These are phyloP conservation scores for Globisporangium spinosum DNA, from an alignment of 352 stramenopile species.

Conservation along the genomic window DNA sequence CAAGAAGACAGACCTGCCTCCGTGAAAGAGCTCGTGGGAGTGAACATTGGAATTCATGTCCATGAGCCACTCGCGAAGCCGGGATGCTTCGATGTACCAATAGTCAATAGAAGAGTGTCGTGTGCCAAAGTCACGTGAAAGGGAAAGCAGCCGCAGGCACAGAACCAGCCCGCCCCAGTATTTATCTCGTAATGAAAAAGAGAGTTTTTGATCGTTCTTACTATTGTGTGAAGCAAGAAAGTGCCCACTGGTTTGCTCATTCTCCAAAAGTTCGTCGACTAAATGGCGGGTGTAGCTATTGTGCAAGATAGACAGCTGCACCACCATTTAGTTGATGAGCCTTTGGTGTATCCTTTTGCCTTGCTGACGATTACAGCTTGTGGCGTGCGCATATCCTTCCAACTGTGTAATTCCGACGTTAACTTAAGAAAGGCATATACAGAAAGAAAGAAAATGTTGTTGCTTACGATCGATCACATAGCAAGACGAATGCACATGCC, in stretches of 20 bases:
- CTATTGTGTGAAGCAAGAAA: neutral
- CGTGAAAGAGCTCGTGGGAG: neutral
- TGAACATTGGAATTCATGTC: constrained; percentile 21
- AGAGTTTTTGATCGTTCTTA: constrained; percentile 1
- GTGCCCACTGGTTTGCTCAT: too few species aligned
- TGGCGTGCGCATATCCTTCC: neutral
- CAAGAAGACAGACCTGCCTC: neutral
- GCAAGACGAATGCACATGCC: neutral
- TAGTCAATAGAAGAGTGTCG: constrained; percentile 16
- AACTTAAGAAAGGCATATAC: neutral
- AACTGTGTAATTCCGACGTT: neutral
- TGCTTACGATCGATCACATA: neutral
- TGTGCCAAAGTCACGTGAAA: neutral
- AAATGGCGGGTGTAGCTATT: too few species aligned
- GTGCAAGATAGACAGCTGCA: neutral
- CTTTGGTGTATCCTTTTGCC: neutral
- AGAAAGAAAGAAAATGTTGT: neutral
- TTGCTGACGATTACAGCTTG: neutral
- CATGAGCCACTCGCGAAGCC: neutral
- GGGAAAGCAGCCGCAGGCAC: neutral
- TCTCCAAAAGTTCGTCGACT: too few species aligned
- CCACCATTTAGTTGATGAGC: too few species aligned
- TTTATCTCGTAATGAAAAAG: constrained; percentile 13
- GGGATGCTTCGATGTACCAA: constrained; percentile 13
- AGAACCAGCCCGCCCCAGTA: constrained; percentile 3